A percentile compares a stretch with the other conserved stretches of the same genome.
Evolutionary conservation across 192 early-diverging fungal genomes (phyloP).

Genomic region (Entrophospora sp.): DNA sequence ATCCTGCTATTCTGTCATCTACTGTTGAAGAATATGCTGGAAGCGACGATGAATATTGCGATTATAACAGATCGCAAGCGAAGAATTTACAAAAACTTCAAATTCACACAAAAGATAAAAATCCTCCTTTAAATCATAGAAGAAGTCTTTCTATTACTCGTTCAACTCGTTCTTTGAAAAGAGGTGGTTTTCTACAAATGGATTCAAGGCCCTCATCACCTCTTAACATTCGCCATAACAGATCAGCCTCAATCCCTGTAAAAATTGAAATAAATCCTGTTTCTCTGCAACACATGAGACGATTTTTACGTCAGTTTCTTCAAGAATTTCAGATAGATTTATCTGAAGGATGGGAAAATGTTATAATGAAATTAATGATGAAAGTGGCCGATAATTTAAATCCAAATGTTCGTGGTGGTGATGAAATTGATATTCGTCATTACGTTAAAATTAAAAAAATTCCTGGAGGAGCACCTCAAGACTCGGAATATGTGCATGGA

Average conservation of each 20-base stretch:
- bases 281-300: constrained; percentile 59
- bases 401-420: constrained; percentile 63
- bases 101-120: constrained; percentile 41
- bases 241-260: constrained; percentile 23
- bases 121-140: constrained; percentile 32
- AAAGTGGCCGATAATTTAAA: constrained; percentile 51
- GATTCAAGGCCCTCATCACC: constrained; percentile 30
- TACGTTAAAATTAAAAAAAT: constrained; percentile 96
- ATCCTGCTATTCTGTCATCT: constrained; percentile 12
- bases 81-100: no score
- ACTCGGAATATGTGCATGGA: constrained; percentile 80
- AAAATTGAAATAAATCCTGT: constrained; percentile 51
- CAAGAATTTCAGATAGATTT: constrained; percentile 51
- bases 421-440: constrained; percentile 79
- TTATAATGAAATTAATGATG: constrained; percentile 61
- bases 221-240: constrained; percentile 24
- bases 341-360: constrained; percentile 54
- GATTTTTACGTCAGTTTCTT: constrained; percentile 63
- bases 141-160: constrained; percentile 36
- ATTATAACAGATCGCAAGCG: constrained; percentile 23
- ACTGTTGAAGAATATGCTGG: constrained; percentile 16
- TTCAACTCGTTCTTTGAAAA: constrained; percentile 25
- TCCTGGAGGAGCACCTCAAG: constrained; percentile 69
- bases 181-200: constrained; percentile 23
- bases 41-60: constrained; percentile 39